These are phyloP conservation scores for Xylaria acuta DNA, from an alignment of 495 filamentous ascomycete species.

Conservation along the genomic window DNA sequence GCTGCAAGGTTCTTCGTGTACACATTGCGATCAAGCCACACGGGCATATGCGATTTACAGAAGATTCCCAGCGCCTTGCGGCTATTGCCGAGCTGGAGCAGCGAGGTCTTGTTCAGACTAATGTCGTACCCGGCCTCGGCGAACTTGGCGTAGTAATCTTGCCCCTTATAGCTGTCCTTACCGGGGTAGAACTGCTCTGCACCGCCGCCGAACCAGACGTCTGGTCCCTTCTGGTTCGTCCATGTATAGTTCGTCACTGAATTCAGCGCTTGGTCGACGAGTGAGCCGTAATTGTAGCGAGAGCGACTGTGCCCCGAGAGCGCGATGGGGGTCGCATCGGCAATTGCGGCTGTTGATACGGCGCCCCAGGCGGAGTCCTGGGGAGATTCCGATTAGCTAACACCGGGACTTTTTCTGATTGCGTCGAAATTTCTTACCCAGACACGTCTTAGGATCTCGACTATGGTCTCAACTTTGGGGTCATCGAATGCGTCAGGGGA, in stretches of 20 bases:
- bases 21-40: constrained; percentile 77
- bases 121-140: constrained; percentile 68
- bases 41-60: constrained; percentile 67
- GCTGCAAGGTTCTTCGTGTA: constrained; percentile 66
- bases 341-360: constrained; percentile 71
- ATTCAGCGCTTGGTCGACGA: constrained; percentile 66
- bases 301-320: constrained; percentile 69
- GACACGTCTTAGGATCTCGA: constrained; percentile 70
- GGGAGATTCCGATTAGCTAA: not conserved
- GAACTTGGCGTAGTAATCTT: constrained; percentile 73
- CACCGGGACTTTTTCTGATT: not conserved
- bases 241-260: constrained; percentile 70
- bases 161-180: constrained; percentile 57
- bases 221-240: constrained; percentile 69
- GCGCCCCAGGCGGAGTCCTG: constrained; percentile 56
- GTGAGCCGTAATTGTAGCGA: constrained; percentile 65
- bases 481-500: constrained; percentile 70
- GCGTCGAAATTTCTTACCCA: constrained; percentile 44
- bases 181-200: constrained; percentile 73
- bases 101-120: constrained; percentile 68
- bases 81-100: constrained; percentile 56
- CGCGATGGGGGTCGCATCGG: constrained; percentile 75
- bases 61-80: constrained; percentile 72
- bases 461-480: constrained; percentile 79
- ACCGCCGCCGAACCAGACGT: constrained; percentile 75